Evolutionary conservation across 768 basidiomycete species (phyloP).

Genomic region (Russula sp.): DNA sequence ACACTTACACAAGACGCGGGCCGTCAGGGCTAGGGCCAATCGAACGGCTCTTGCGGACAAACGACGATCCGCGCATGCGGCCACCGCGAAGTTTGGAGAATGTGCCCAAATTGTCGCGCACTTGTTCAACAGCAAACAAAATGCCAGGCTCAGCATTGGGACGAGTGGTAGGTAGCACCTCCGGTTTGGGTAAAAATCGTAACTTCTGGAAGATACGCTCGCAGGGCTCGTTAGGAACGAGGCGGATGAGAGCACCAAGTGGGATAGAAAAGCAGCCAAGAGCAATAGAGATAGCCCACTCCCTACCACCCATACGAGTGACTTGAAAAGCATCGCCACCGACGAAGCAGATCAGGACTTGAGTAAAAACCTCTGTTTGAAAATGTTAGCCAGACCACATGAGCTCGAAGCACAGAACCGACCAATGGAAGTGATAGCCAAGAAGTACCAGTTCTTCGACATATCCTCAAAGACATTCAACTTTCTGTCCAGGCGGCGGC

Average conservation of each 20-base stretch:
- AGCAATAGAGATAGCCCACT: conserved; percentile 92
- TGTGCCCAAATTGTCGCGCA: conserved; percentile 80
- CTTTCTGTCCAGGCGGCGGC: conserved; percentile 75
- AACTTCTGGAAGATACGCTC: conserved; percentile 52
- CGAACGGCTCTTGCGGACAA: conserved; percentile 77
- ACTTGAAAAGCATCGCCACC: conserved; percentile 93
- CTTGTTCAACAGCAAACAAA: conserved; percentile 73
- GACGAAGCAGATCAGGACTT: conserved; percentile 85
- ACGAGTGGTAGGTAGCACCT: conserved; percentile 57
- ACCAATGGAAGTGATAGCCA: conserved; percentile 82
- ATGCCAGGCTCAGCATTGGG: conserved; percentile 57
- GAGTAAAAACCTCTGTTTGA: conserved; percentile 70
- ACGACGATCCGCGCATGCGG: conserved; percentile 78
- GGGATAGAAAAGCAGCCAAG: conserved; percentile 86
- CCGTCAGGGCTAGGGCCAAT: conserved; percentile 45
- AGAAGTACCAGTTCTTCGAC: conserved; percentile 73
- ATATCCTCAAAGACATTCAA: conserved; percentile 90
- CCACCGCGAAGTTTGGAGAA: conserved; percentile 85
- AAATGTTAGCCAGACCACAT: conserved; percentile 7
- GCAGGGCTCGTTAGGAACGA: conserved; percentile 75
- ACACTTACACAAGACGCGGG: conserved; percentile 43
- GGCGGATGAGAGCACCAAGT: conserved; percentile 73
- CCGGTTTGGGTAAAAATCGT: conserved; percentile 56
- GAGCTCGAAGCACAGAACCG: neutral
- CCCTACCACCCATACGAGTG: conserved; percentile 64